Conservation (phyloP, 495 filamentous ascomycete genomes). For the Aspergillus saccharolyticus region DNA sequence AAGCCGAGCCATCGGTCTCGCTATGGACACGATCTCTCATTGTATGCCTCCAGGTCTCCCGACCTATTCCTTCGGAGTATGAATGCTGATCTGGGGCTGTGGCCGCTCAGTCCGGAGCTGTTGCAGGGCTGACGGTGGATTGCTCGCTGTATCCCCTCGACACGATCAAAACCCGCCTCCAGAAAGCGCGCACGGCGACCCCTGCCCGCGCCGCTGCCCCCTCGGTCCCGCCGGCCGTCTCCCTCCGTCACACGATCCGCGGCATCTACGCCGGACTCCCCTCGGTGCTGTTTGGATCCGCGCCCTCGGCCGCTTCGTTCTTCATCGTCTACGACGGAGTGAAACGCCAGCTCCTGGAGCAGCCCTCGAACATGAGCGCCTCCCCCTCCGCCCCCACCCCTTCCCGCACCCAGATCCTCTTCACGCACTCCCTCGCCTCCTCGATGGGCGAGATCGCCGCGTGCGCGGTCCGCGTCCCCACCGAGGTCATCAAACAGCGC, state of each 20-base stretch:
- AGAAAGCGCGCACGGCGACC: constrained; percentile 61
- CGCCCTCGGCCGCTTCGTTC: constrained; percentile 95
- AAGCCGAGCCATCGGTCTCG: constrained; percentile 34
- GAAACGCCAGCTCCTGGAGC: constrained; percentile 53
- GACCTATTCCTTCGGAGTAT: neutral
- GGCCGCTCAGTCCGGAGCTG: constrained; percentile 62
- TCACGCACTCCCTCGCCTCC: constrained; percentile 81
- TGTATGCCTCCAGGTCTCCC: constrained; percentile 24
- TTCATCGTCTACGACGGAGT: constrained; percentile 92
- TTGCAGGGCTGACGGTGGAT: constrained; percentile 86
- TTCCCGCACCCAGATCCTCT: constrained; percentile 33
- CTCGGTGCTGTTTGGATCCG: constrained; percentile 69
- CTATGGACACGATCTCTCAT: constrained; percentile 44
- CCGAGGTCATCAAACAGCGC: constrained; percentile 94
- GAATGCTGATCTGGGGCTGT: neutral
- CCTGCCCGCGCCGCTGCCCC: constrained; percentile 55
- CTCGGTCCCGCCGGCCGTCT: constrained; percentile 35
- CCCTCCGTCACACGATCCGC: constrained; percentile 56
- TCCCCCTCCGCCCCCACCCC: constrained; percentile 17
- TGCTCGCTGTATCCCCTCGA: constrained; percentile 87
- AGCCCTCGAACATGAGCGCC: neutral
- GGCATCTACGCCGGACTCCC: constrained; percentile 64
- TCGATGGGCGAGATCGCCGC: constrained; percentile 86
- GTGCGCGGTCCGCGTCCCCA: constrained; percentile 88
- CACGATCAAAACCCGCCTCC: constrained; percentile 89